Conservation (phyloP, 495 filamentous ascomycete genomes). For the Podospora fimiseda region DNA sequence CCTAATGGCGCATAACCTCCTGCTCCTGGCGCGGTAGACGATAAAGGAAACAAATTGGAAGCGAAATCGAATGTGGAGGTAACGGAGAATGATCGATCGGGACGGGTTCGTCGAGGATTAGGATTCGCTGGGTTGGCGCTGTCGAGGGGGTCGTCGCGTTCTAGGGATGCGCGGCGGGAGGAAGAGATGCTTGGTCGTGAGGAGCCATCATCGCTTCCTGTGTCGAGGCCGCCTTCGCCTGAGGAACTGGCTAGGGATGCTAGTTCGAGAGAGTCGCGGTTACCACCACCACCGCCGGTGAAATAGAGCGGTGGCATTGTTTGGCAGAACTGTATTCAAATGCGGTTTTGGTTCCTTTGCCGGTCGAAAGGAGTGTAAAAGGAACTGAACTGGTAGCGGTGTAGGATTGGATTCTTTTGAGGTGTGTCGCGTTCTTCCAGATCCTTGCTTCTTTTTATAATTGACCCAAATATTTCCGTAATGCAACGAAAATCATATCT, state of each 20-base stretch:
- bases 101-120: slow-evolving; percentile 19
- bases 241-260: slow-evolving; percentile 81
- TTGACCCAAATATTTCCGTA: no score
- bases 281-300: slow-evolving; percentile 38
- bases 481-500: background rate
- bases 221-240: slow-evolving; percentile 51
- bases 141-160: slow-evolving; percentile 74
- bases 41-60: slow-evolving; percentile 83
- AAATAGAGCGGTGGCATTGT: slow-evolving; percentile 42
- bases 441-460: background rate
- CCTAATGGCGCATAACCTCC: slow-evolving; percentile 78
- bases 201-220: slow-evolving; percentile 55
- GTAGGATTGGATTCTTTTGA: no score
- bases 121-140: slow-evolving; percentile 44
- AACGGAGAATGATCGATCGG: slow-evolving; percentile 72
- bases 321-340: background rate
- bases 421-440: no score
- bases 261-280: slow-evolving; percentile 92
- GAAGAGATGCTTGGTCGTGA: slow-evolving; percentile 83
- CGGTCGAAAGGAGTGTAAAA: background rate
- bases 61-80: slow-evolving; percentile 93
- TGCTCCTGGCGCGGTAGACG: slow-evolving; percentile 67
- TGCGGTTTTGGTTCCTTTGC: background rate
- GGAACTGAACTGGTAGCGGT: no score
- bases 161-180: slow-evolving; percentile 83